phyloP scores from a whole-genome alignment of 129 eudicot species.

The sunflower (Helianthus annuus) region HanXRQr2.0-SUNRISE NC_035447.2:112041869-112042368 shows the following conservation, averaged over 20 bases:
- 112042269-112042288: too few species aligned
- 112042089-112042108: conserved; percentile 97
- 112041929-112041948: conserved; percentile 95
- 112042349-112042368: too few species aligned
- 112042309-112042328: too few species aligned
- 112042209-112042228: neutral
- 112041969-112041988: conserved; percentile 83
- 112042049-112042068: conserved; percentile 82
- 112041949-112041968: conserved; percentile 95
- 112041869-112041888: conserved; percentile 87
- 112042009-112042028: conserved; percentile 80
- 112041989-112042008: conserved; percentile 79
- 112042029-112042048: conserved; percentile 96
- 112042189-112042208: neutral
- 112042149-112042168: conserved; percentile 67
- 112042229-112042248: neutral
- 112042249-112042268: too few species aligned
- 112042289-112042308: too few species aligned
- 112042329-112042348: too few species aligned
- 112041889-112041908: conserved; percentile 93
- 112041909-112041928: conserved; percentile 82
- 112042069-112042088: conserved; percentile 81
- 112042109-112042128: conserved; percentile 90
- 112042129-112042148: conserved; percentile 91
- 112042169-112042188: conserved; percentile 37